Evolutionary conservation across 495 filamentous ascomycete genomes (phyloP).

Genomic region (Thozetella sp.): DNA sequence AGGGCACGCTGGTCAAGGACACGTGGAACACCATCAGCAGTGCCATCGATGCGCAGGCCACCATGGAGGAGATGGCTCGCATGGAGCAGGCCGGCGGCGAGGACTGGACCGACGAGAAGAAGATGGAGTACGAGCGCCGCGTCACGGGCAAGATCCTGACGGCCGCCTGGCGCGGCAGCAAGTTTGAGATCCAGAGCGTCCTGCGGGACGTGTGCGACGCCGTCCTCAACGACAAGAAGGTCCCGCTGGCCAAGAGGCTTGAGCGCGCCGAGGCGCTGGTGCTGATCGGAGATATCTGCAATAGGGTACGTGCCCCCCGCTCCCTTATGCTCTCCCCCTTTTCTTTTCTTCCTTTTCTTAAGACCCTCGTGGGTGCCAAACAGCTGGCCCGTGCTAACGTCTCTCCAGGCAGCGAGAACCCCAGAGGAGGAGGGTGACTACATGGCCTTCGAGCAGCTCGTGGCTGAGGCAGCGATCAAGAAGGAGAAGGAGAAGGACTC

Average conservation of each 20-base stretch:
- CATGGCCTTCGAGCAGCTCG: slow-evolving; percentile 98
- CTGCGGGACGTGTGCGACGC: slow-evolving; percentile 81
- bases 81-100: slow-evolving; percentile 93
- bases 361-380: background rate
- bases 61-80: slow-evolving; percentile 99
- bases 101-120: slow-evolving; percentile 98
- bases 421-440: slow-evolving; percentile 98
- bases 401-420: slow-evolving; percentile 76
- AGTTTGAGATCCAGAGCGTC: slow-evolving; percentile 97
- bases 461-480: slow-evolving; percentile 94
- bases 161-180: slow-evolving; percentile 94
- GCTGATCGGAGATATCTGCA: slow-evolving; percentile 83
- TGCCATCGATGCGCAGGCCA: slow-evolving; percentile 97
- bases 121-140: slow-evolving; percentile 90
- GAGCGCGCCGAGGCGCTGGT: slow-evolving; percentile 90
- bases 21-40: slow-evolving; percentile 97
- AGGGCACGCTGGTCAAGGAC: slow-evolving; percentile 94
- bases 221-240: slow-evolving; percentile 75
- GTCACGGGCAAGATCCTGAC: slow-evolving; percentile 99
- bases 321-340: background rate
- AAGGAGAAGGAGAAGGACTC: slow-evolving; percentile 81
- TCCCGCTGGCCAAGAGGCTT: slow-evolving; percentile 79
- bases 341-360: slow-evolving; percentile 3
- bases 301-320: slow-evolving; percentile 62
- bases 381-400: slow-evolving; percentile 19